Percentiles rank a stretch among this genome's conserved stretches.
Evolutionary conservation across 2,329 filamentous ascomycete species (phyloP).

Genomic region (Aspergillus chevalieri): DNA sequence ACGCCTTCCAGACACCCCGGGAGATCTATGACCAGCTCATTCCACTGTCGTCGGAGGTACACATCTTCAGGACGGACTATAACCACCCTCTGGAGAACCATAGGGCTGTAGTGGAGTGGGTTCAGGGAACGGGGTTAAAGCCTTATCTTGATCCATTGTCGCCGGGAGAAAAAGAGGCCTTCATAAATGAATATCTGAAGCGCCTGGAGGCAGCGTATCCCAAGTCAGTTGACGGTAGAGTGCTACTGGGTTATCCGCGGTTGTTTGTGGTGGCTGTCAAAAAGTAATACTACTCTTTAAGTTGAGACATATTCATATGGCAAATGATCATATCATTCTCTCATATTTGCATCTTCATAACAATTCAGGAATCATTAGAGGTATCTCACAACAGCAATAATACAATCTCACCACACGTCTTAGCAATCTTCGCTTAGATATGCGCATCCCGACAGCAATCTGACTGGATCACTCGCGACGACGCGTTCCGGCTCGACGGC

Average conservation of each 20-base stretch:
- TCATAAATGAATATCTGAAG: constrained; percentile 43
- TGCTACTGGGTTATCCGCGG: constrained; percentile 51
- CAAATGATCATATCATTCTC: too few species aligned
- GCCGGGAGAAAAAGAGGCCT: constrained; percentile 37
- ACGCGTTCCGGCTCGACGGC: constrained; percentile 35
- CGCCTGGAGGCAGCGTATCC: constrained; percentile 43
- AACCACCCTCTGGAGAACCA: constrained; percentile 47
- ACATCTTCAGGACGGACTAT: constrained; percentile 53
- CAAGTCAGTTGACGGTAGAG: constrained; percentile 44
- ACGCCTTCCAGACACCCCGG: constrained; percentile 43
- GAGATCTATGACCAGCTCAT: constrained; percentile 47
- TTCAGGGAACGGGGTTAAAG: constrained; percentile 51
- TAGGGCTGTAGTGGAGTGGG: constrained; percentile 53
- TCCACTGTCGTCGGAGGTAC: constrained; percentile 38
- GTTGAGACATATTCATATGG: not conserved
- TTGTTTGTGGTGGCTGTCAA: constrained; percentile 49
- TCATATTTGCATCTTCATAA: too few species aligned
- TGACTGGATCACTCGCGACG: constrained; percentile 24
- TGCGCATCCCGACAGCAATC: constrained; percentile 30
- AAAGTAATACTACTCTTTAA: not conserved
- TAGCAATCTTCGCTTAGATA: constrained; percentile 10
- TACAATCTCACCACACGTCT: not conserved
- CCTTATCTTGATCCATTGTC: constrained; percentile 49
- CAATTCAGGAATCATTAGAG: too few species aligned
- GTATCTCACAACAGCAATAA: not conserved